A percentile compares a stretch with the other conserved stretches of the same genome.
These are phyloP conservation scores for Dryas alaskensis DNA, from an alignment of 306 rosid species.

Conservation along the genomic window DNA sequence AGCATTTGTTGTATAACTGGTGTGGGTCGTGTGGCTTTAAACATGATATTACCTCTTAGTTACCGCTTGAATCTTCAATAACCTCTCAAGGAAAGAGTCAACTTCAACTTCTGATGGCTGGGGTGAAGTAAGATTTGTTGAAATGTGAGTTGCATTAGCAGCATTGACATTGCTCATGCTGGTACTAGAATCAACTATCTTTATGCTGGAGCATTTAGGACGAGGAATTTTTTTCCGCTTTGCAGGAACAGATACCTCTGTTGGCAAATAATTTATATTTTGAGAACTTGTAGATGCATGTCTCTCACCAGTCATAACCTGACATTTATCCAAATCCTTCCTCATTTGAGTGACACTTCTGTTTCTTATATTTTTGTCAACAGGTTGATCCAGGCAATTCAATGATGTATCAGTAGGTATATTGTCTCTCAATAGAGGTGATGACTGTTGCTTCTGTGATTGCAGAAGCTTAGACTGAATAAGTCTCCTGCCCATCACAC, in stretches of 20 bases:
- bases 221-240: conserved; percentile 17
- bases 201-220: conserved; percentile 17
- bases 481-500: conserved; percentile 6
- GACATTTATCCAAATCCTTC: conserved; percentile 2
- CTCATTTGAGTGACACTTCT: conserved; percentile 24
- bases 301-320: conserved; percentile 15
- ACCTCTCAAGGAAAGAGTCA: conserved; percentile 9
- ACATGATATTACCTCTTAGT: conserved; percentile 27
- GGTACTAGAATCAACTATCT: conserved; percentile 17
- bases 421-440: conserved; percentile 7
- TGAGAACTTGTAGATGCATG: conserved; percentile 15
- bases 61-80: conserved; percentile 21
- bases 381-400: conserved; percentile 15
- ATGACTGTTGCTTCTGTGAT: conserved; percentile 2
- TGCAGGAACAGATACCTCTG: neutral
- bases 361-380: conserved; percentile 2
- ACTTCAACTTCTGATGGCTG: conserved; percentile 17
- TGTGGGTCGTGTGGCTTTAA: neutral
- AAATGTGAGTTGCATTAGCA: conserved; percentile 6
- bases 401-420: neutral
- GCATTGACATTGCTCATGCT: neutral
- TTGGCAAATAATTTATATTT: conserved; percentile 16
- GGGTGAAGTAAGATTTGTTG: conserved; percentile 2
- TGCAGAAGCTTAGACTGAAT: conserved; percentile 12
- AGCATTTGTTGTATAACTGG: neutral